phyloP scores from a whole-genome alignment of 2,329 filamentous ascomycete genomes.

The Neurospora sp. region DNA sequence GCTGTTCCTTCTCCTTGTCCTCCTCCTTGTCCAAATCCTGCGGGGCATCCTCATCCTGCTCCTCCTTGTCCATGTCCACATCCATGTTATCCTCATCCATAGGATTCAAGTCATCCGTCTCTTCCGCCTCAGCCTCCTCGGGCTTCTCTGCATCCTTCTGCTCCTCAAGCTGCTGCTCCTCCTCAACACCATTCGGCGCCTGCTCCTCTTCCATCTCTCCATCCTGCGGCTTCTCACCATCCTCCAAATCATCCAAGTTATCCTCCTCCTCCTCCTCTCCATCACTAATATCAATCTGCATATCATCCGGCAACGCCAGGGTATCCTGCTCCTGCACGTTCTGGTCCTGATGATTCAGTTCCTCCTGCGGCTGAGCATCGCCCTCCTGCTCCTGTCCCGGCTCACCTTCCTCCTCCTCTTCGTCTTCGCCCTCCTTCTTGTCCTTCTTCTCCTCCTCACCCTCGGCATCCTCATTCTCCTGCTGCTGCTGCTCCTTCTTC shows the following conservation, averaged over 20 bases:
- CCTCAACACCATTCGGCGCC: conserved; percentile 25
- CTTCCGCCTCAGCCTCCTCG: conserved; percentile 37
- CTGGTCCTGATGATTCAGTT: conserved; percentile 54
- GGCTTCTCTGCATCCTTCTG: conserved; percentile 35
- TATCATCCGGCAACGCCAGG: conserved; percentile 76
- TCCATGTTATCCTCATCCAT: conserved; percentile 33
- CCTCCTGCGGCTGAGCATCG: conserved; percentile 43
- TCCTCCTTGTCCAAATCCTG: conserved; percentile 41
- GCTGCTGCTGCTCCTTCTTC: conserved; percentile 29
- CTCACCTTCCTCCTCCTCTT: conserved; percentile 53
- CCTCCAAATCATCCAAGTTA: conserved; percentile 47
- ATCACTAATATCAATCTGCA: conserved; percentile 67
- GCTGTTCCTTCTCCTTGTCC: conserved; percentile 25
- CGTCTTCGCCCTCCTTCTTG: conserved; percentile 34
- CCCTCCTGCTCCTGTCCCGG: conserved; percentile 52
- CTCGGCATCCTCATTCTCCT: conserved; percentile 27
- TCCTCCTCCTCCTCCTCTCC: conserved; percentile 46
- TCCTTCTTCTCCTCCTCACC: conserved; percentile 27
- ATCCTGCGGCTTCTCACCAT: conserved; percentile 25
- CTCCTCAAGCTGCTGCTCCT: conserved; percentile 38
- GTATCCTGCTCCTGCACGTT: conserved; percentile 74
- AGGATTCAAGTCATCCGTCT: conserved; percentile 25
- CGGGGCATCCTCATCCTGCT: conserved; percentile 34
- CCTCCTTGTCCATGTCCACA: conserved; percentile 25
- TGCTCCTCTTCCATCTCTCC: conserved; percentile 22